Evolutionary conservation across 2,329 filamentous ascomycete species (phyloP).

Genomic region (Simplicillium aogashimaense): DNA sequence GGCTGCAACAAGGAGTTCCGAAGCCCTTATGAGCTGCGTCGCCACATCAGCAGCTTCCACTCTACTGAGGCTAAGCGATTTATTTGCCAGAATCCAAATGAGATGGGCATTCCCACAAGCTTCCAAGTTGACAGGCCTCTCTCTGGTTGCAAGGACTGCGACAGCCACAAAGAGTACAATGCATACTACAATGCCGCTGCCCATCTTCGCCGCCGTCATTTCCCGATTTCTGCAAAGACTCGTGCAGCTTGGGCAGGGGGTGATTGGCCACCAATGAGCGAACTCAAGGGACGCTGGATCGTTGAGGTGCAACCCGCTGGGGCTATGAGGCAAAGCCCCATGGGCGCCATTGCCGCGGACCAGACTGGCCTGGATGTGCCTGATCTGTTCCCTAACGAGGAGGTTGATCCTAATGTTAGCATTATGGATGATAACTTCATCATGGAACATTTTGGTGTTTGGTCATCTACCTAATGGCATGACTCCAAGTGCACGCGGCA

Average conservation of each 20-base stretch:
- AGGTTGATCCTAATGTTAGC: no score
- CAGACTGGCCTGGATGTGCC: no score
- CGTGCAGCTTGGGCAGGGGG: constrained; percentile 33
- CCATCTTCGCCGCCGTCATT: constrained; percentile 80
- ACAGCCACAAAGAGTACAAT: constrained; percentile 67
- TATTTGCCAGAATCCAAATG: constrained; percentile 44
- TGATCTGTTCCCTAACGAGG: no score
- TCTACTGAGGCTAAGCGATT: constrained; percentile 42
- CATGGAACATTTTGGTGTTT: no score
- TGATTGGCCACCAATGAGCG: constrained; percentile 44
- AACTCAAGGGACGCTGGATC: constrained; percentile 32
- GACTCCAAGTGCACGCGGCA: no score
- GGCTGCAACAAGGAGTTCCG: constrained; percentile 44
- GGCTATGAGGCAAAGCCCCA: no score
- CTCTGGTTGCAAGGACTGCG: constrained; percentile 75
- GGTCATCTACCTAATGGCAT: no score
- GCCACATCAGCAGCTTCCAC: constrained; percentile 61
- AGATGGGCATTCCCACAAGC: constrained; percentile 25
- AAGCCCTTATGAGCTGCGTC: constrained; percentile 71
- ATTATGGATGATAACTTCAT: no score
- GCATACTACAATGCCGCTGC: constrained; percentile 94
- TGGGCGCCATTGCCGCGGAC: no score
- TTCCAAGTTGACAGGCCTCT: constrained; percentile 54
- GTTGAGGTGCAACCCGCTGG: background rate
- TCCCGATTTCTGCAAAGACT: constrained; percentile 47